Percentiles rank a stretch among this genome's conserved stretches.
phyloP scores from a whole-genome alignment of 2,329 filamentous ascomycete genomes.

The Eutypella sp. region DNA sequence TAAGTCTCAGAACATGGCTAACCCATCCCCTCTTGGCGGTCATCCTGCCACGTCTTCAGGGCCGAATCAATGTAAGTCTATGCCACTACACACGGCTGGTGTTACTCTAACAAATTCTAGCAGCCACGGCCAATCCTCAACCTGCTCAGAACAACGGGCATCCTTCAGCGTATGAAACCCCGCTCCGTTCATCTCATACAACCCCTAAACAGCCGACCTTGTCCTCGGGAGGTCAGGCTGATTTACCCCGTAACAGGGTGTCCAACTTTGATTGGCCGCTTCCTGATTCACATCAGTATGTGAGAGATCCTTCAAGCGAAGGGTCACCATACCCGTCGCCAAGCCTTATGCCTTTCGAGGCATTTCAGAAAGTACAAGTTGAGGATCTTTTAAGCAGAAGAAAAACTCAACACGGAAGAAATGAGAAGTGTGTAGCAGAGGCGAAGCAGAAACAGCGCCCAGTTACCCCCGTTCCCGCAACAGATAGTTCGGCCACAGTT shows the following conservation, averaged over 20 bases:
- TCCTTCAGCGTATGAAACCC: conserved; percentile 44
- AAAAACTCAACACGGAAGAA: conserved; percentile 5
- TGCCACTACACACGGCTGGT: background rate
- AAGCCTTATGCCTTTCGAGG: conserved; percentile 32
- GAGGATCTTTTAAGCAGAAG: conserved; percentile 31
- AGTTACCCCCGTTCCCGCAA: conserved; percentile 1
- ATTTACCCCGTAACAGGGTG: conserved; percentile 3
- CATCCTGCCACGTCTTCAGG: conserved; percentile 9
- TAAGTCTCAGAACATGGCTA: conserved; percentile 7
- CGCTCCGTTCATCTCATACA: conserved; percentile 11
- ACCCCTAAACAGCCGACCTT: conserved; percentile 2
- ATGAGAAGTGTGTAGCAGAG: background rate
- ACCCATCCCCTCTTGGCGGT: conserved; percentile 12
- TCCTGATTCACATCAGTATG: background rate
- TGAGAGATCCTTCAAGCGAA: conserved; percentile 24
- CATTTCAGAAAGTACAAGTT: conserved; percentile 33
- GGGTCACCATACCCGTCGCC: conserved; percentile 5
- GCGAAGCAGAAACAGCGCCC: background rate
- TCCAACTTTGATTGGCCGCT: conserved; percentile 1
- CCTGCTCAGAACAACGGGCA: conserved; percentile 24
- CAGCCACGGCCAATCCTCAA: conserved; percentile 11
- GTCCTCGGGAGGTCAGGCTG: conserved; percentile 7
- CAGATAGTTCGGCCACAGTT: conserved; percentile 10
- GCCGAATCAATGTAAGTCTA: conserved; percentile 15
- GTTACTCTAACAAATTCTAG: conserved; percentile 12